These are phyloP conservation scores for Sphagnum fallax DNA, from an alignment of 228 moss, liverwort and hornwort genomes.

Conservation along the genomic window DNA sequence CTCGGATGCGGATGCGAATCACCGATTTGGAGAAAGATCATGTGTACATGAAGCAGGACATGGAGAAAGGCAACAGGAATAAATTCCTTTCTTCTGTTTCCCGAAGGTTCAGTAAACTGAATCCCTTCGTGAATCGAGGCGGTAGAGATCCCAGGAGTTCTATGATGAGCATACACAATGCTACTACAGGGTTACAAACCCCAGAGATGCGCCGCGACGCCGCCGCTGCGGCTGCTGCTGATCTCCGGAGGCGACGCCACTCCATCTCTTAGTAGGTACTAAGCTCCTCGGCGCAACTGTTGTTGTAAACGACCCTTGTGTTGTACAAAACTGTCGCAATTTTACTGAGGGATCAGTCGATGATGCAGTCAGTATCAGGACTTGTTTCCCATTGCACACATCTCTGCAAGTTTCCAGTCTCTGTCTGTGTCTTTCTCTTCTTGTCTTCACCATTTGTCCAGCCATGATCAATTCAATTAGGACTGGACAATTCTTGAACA, in stretches of 20 bases:
- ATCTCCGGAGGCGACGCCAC: slow-evolving; percentile 39
- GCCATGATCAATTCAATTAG: no score
- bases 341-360: no score
- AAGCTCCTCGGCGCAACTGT: no score
- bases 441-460: no score
- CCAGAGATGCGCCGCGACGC: slow-evolving; percentile 26
- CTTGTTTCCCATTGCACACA: no score
- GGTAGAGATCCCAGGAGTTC: neutral
- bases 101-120: slow-evolving; percentile 46
- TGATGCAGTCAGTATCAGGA: no score
- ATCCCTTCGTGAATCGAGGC: slow-evolving; percentile 30
- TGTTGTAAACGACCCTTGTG: no score
- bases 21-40: slow-evolving; percentile 64
- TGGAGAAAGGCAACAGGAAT: slow-evolving; percentile 45
- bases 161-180: no score
- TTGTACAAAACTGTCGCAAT: no score
- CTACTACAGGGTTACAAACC: neutral
- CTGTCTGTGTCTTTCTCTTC: no score
- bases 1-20: slow-evolving; percentile 56
- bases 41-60: slow-evolving; percentile 52
- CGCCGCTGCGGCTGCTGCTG: slow-evolving; percentile 37
- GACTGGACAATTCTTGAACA: no score
- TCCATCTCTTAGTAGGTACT: slow-evolving; percentile 36
- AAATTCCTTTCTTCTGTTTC: slow-evolving; percentile 46
- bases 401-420: no score